Percentiles rank a stretch among this genome's conserved stretches.
Conservation (phyloP, 306 rosid genomes). For the Delonix regia region DNA sequence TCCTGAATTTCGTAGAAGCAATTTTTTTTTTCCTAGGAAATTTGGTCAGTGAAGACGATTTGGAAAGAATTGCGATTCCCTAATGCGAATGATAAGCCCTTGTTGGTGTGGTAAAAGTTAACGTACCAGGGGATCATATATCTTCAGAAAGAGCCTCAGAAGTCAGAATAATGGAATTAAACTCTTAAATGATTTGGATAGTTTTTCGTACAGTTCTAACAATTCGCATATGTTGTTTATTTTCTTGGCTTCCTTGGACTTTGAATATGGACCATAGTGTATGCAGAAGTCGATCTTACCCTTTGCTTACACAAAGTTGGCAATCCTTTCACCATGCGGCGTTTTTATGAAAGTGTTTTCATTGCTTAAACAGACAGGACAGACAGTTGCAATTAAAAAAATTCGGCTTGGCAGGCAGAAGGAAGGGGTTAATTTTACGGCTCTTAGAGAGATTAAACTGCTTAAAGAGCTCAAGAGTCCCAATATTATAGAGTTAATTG, state of each 20-base stretch:
- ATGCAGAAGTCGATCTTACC: not conserved
- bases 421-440: constrained; percentile 95
- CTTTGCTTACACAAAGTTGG: not conserved
- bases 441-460: constrained; percentile 87
- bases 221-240: constrained; percentile 9
- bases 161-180: not conserved
- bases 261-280: not conserved
- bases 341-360: constrained; percentile 32
- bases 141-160: constrained; percentile 3
- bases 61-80: constrained; percentile 25
- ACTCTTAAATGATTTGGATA: not conserved
- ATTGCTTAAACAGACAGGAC: constrained; percentile 77
- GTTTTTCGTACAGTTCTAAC: not conserved
- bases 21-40: too few relatives aligned
- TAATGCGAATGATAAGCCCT: not conserved
- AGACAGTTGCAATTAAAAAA: constrained; percentile 91
- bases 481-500: constrained; percentile 83
- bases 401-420: constrained; percentile 96
- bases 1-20: constrained; percentile 6
- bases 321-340: not conserved
- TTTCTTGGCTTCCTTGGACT: constrained; percentile 1
- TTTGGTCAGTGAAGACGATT: constrained; percentile 2
- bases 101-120: constrained; percentile 4
- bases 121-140: constrained; percentile 1
- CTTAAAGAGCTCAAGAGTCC: constrained; percentile 89